A percentile compares a stretch with the other conserved stretches of the same genome.
These are phyloP conservation scores for Penicillium sp. DNA, from an alignment of 2,329 filamentous ascomycete genomes.

Conservation along the genomic window DNA sequence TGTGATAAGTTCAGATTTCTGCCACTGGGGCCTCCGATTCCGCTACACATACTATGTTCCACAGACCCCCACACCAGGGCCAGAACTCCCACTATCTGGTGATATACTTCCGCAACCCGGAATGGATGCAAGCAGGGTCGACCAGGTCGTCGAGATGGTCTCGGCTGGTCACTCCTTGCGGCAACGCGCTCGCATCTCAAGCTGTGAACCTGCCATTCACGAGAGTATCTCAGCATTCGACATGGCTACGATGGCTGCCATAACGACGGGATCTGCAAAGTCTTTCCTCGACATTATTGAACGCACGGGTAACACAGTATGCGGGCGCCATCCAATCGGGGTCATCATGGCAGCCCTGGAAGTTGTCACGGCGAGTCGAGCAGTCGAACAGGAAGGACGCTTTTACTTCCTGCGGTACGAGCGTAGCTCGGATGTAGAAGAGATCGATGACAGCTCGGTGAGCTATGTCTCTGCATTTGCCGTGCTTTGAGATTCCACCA, in stretches of 20 bases:
- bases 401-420: constrained; percentile 87
- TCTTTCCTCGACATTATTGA: constrained; percentile 67
- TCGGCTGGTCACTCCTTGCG: constrained; percentile 28
- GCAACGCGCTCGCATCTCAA: constrained; percentile 33
- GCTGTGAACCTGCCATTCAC: constrained; percentile 60
- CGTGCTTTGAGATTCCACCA: constrained; percentile 52
- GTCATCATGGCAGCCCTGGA: constrained; percentile 88
- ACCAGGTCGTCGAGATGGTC: constrained; percentile 29
- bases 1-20: constrained; percentile 92
- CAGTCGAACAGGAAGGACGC: constrained; percentile 44
- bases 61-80: constrained; percentile 40
- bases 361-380: constrained; percentile 47
- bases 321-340: constrained; percentile 90
- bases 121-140: constrained; percentile 22
- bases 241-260: constrained; percentile 75
- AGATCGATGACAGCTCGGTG: constrained; percentile 74
- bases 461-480: constrained; percentile 95
- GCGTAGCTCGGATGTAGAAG: constrained; percentile 71
- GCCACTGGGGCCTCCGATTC: constrained; percentile 88
- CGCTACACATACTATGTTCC: constrained; percentile 75
- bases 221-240: constrained; percentile 82
- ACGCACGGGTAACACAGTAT: constrained; percentile 84
- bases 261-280: constrained; percentile 71
- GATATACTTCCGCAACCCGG: constrained; percentile 43
- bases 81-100: constrained; percentile 38